These are phyloP conservation scores for Yarrowia phangngaensis DNA, from an alignment of 805 yeast genomes.

Conservation along the genomic window DNA sequence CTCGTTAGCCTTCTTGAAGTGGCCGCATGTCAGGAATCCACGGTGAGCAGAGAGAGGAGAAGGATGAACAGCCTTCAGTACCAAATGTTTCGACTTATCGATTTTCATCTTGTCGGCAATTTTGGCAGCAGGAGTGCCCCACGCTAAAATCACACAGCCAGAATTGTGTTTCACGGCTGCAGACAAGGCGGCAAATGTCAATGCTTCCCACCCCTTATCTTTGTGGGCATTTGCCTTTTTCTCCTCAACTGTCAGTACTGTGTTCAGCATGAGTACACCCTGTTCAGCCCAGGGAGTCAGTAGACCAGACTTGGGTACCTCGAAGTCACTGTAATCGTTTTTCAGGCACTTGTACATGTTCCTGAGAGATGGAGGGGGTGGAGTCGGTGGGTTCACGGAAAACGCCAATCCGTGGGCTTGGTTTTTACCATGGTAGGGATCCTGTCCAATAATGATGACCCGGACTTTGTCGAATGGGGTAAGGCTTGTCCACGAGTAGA, in stretches of 20 bases:
- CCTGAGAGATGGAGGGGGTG: constrained; percentile 80
- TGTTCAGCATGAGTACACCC: constrained; percentile 84
- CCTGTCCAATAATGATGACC: constrained; percentile 88
- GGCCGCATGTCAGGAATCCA: constrained; percentile 76
- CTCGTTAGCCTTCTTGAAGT: constrained; percentile 69
- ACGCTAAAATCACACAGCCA: constrained; percentile 57
- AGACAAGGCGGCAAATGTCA: constrained; percentile 69
- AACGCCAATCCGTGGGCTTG: constrained; percentile 98
- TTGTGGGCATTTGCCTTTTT: constrained; percentile 93
- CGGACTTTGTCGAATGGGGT: constrained; percentile 73
- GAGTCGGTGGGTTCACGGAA: constrained; percentile 78
- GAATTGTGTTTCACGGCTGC: constrained; percentile 44
- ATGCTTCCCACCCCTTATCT: constrained; percentile 84
- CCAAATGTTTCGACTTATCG: constrained; percentile 38
- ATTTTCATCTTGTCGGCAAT: constrained; percentile 47
- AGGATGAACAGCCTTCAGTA: constrained; percentile 82
- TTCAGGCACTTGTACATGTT: constrained; percentile 80
- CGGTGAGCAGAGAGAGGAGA: constrained; percentile 88
- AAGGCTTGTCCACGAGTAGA: constrained; percentile 87
- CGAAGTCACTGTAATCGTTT: constrained; percentile 65
- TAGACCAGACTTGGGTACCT: constrained; percentile 59
- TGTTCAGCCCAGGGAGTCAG: constrained; percentile 78
- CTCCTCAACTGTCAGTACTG: constrained; percentile 86
- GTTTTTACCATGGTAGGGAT: constrained; percentile 87
- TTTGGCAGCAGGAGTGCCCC: constrained; percentile 75